These are phyloP conservation scores for Mrakia gelida DNA, from an alignment of 768 basidiomycete genomes.

Conservation along the genomic window DNA sequence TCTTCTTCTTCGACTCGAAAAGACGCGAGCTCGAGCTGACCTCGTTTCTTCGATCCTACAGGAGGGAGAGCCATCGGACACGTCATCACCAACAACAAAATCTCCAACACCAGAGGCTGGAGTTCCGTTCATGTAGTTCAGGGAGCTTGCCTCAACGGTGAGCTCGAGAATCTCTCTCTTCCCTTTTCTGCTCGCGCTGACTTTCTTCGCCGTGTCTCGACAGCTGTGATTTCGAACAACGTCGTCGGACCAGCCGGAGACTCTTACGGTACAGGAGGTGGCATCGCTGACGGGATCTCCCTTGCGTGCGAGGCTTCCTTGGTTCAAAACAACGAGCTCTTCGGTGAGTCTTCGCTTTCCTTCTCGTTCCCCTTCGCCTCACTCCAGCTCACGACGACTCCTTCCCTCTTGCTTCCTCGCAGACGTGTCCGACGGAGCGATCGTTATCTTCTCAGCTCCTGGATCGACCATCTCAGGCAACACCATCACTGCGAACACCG, in stretches of 20 bases:
- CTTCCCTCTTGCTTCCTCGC: not conserved
- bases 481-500: not conserved
- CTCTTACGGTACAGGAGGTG: not conserved
- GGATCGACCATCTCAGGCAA: not conserved
- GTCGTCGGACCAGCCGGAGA: conserved; percentile 15
- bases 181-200: not conserved
- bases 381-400: not conserved
- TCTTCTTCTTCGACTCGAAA: not conserved
- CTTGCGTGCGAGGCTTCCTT: not conserved
- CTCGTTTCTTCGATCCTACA: not conserved
- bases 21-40: not conserved
- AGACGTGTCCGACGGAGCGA: conserved; percentile 7
- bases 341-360: not conserved
- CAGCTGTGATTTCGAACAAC: conserved; percentile 5
- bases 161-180: not conserved
- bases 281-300: conserved; percentile 9
- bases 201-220: not conserved
- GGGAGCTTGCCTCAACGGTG: not conserved
- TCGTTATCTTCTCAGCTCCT: conserved; percentile 16
- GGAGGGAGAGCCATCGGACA: no score
- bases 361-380: not conserved
- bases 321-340: not conserved
- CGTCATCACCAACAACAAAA: not conserved
- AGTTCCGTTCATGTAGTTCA: conserved; percentile 1
- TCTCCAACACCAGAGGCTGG: not conserved